Base-by-base conservation (phyloP, 2,329 filamentous ascomycete species). In the Escovopsis sp. region DNA sequence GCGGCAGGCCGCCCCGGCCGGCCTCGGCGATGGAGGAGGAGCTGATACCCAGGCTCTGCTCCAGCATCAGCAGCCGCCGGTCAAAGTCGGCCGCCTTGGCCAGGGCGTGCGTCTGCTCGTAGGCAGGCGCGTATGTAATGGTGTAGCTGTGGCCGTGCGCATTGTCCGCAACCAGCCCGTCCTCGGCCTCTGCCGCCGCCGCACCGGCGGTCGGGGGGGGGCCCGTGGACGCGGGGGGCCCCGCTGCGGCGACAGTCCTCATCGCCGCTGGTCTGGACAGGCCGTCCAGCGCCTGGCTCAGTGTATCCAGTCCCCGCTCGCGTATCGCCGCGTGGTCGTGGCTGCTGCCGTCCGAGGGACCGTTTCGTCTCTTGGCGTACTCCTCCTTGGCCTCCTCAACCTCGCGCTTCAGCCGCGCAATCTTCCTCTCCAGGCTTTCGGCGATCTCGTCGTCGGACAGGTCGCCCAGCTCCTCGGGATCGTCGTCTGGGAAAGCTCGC, bases 71-170 rank as follows among this genome's bases (percentile, higher is more conserved):
- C 15, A 98, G 71, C 5, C 90, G 75, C 21, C 73, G 70, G 52
- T 96, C 88, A 48, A 98, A 94, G 42, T 90, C 81, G 17, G 87
- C 83, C 6, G 84, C 79, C 54, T 86, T 82, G 25, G 77, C 74
- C 26, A 94, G 65, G 18, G 79, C 73, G 48, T 84, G 79, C 28
- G 66, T 76, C 50, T 79, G 68, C 46, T 78, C 71, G 44, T 76
- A 82, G 34, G 57, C 68, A 31, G 63, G 77, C 23, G 72, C 68
- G 45, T 79, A 79, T 21, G 72, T 76, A 33, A 79, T 60, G 1
- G 72, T 78, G 47, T 79, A 79, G 23, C 70, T 77, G 26, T 70
- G 58, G 12, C 39, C 39, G 17, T 17, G 9, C 16, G 14, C 33
- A 5, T 32, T 31, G 8, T 30, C 28, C 36, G 2, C 44, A 19